Evolutionary conservation across 768 basidiomycete species (phyloP).

Genomic region (Phanerochaete carnosa): DNA sequence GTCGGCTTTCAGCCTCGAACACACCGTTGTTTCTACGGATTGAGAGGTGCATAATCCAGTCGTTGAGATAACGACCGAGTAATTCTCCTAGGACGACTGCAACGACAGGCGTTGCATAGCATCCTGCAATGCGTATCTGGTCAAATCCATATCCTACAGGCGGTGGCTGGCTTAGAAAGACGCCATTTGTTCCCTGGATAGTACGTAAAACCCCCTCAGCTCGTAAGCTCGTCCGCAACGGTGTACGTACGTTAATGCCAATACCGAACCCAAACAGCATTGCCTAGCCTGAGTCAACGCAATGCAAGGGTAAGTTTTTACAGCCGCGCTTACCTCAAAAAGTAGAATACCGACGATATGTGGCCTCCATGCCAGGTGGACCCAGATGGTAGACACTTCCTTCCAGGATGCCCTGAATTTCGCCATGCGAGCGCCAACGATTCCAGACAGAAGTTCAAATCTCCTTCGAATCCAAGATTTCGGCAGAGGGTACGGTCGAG

Average conservation of each 20-base stretch:
- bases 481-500: constrained; percentile 41
- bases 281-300: constrained; percentile 31
- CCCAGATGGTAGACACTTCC: constrained; percentile 39
- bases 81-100: constrained; percentile 50
- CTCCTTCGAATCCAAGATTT: constrained; percentile 44
- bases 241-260: constrained; percentile 48
- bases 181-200: constrained; percentile 57
- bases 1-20: constrained; percentile 52
- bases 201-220: neutral
- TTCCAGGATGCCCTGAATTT: constrained; percentile 52
- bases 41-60: constrained; percentile 40
- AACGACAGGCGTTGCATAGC: constrained; percentile 40
- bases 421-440: constrained; percentile 56
- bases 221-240: neutral
- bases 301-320: neutral
- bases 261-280: constrained; percentile 62
- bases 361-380: constrained; percentile 63
- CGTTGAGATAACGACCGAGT: constrained; percentile 48
- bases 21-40: constrained; percentile 48
- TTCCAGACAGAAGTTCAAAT: constrained; percentile 57
- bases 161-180: constrained; percentile 55
- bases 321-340: constrained; percentile 40
- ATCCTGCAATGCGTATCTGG: constrained; percentile 47
- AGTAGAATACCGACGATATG: constrained; percentile 49
- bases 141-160: constrained; percentile 53